These are phyloP conservation scores for Cercospora berteroae DNA, from an alignment of 2,329 filamentous ascomycete genomes.

Conservation along the genomic window DNA sequence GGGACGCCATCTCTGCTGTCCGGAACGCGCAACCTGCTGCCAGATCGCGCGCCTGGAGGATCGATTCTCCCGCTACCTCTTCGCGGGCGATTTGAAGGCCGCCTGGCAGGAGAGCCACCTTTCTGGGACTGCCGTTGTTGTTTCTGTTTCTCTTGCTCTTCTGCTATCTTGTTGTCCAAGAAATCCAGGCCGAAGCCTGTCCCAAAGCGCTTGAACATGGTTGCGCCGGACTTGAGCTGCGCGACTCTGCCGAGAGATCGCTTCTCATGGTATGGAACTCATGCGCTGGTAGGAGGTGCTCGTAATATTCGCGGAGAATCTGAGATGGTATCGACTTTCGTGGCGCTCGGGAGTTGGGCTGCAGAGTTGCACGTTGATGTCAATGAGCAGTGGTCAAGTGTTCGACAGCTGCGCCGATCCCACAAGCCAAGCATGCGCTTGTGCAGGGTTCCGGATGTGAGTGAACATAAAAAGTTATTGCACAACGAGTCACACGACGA, in stretches of 20 bases:
- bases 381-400: constrained; percentile 1
- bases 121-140: constrained; percentile 30
- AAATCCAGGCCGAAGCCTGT: constrained; percentile 41
- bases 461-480: constrained; percentile 13
- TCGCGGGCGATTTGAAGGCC: constrained; percentile 45
- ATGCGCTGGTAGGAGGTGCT: neutral
- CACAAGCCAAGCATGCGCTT: constrained; percentile 1
- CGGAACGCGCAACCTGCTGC: constrained; percentile 28
- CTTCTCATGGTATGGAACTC: constrained; percentile 21
- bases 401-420: neutral
- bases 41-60: constrained; percentile 32
- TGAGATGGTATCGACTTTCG: neutral
- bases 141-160: constrained; percentile 82
- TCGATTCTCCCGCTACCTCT: constrained; percentile 40
- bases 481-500: neutral
- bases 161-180: constrained; percentile 66
- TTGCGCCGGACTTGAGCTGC: constrained; percentile 26
- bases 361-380: neutral
- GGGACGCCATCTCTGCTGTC: constrained; percentile 21
- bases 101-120: constrained; percentile 34
- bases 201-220: constrained; percentile 30
- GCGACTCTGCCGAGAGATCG: constrained; percentile 11
- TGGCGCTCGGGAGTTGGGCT: neutral
- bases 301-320: neutral
- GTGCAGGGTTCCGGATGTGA: neutral